phyloP scores from a whole-genome alignment of 352 stramenopile species.

The Phytophthora pisi region DNA sequence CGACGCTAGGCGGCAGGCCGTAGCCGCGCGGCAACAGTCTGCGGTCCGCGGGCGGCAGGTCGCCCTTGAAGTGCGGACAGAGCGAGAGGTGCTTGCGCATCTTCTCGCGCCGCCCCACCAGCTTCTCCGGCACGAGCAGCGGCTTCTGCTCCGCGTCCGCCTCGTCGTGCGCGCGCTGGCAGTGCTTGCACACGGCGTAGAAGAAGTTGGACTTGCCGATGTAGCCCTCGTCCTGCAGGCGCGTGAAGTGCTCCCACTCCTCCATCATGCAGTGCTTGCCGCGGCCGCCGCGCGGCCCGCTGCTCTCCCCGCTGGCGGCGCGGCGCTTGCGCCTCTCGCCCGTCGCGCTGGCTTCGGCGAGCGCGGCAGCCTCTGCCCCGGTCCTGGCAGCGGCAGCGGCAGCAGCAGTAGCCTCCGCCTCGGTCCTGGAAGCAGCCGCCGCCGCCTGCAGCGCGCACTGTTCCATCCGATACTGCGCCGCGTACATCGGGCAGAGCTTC shows the following conservation, averaged over 20 bases:
- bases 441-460: constrained; percentile 32
- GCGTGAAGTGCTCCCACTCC: constrained; percentile 81
- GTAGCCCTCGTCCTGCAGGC: constrained; percentile 77
- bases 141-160: constrained; percentile 60
- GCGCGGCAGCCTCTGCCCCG: constrained; percentile 1
- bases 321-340: constrained; percentile 65
- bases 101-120: constrained; percentile 79
- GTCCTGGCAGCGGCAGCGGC: too few relatives aligned
- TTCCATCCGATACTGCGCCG: constrained; percentile 68
- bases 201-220: constrained; percentile 89
- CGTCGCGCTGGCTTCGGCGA: neutral
- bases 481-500: constrained; percentile 74
- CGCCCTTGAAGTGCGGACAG: constrained; percentile 70
- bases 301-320: constrained; percentile 34
- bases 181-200: constrained; percentile 72
- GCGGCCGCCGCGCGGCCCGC: constrained; percentile 48
- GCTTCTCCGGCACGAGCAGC: constrained; percentile 58
- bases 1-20: constrained; percentile 25
- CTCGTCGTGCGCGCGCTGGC: constrained; percentile 64
- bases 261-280: constrained; percentile 87
- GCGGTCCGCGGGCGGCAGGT: constrained; percentile 60
- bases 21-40: constrained; percentile 29
- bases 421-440: constrained; percentile 8
- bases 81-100: constrained; percentile 74
- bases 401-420: neutral